Percentiles rank a stretch among this genome's conserved stretches.
Conservation (phyloP, 1,284 basidiomycete genomes). For the Cutaneotrichosporon cyanovorans region DNA sequence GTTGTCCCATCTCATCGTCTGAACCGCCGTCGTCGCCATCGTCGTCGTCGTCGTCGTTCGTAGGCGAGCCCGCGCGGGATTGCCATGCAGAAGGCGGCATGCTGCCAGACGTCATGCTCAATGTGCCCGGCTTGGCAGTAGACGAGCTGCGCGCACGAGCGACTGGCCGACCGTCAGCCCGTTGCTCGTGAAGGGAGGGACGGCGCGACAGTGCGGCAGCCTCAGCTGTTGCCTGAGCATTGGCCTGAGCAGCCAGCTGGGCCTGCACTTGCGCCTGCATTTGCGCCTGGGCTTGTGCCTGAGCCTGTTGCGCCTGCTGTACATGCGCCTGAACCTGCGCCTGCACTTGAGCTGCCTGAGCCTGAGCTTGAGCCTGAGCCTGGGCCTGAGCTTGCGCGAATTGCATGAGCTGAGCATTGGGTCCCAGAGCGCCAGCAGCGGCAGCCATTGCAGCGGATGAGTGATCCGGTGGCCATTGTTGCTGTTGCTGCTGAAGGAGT, state of each 20-base stretch:
- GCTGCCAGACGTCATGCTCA: conserved; percentile 5
- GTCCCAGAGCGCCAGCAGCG: neutral
- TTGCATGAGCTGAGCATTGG: conserved; percentile 5
- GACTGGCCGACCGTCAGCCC: conserved; percentile 36
- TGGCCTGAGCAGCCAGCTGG: conserved; percentile 9
- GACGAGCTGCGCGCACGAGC: conserved; percentile 34
- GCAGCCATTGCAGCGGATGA: conserved; percentile 9
- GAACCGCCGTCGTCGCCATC: conserved; percentile 28
- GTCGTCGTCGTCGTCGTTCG: conserved; percentile 31
- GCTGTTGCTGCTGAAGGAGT: conserved; percentile 6
- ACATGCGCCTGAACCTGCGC: conserved; percentile 21
- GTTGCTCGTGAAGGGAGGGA: conserved; percentile 17
- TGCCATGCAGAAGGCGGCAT: conserved; percentile 42
- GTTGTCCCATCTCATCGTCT: conserved; percentile 35
- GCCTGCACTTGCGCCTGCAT: conserved; percentile 10
- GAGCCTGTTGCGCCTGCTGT: conserved; percentile 18
- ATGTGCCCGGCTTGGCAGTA: conserved; percentile 22
- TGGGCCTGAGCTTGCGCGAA: conserved; percentile 10
- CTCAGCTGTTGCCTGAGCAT: conserved; percentile 1
- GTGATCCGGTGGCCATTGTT: conserved; percentile 11
- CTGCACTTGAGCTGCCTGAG: conserved; percentile 8
- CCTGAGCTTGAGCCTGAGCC: conserved; percentile 12
- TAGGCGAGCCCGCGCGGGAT: conserved; percentile 32
- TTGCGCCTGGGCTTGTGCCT: conserved; percentile 6
- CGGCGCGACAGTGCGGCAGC: conserved; percentile 4